These are phyloP conservation scores for Paraconiothyrium sp. DNA, from an alignment of 2,329 filamentous ascomycete genomes.

Conservation along the genomic window DNA sequence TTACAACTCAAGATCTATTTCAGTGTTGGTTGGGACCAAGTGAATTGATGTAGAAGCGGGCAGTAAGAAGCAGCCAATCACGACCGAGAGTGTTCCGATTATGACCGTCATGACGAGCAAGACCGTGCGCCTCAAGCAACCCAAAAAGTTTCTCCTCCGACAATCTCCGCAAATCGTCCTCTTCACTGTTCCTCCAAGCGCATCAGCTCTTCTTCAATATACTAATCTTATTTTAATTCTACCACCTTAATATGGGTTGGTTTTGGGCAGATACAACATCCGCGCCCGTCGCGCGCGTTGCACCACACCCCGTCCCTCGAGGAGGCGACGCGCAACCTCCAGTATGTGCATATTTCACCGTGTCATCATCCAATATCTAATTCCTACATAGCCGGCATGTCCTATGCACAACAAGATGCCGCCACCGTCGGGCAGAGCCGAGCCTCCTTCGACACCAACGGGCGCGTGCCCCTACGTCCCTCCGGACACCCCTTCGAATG, in stretches of 20 bases:
- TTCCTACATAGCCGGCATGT: conserved; percentile 66
- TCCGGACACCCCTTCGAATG: conserved; percentile 51
- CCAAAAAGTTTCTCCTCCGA: conserved; percentile 46
- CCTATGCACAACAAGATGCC: conserved; percentile 70
- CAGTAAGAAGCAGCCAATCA: conserved; percentile 39
- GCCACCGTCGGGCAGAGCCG: conserved; percentile 36
- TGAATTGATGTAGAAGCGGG: not conserved
- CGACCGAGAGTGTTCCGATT: conserved; percentile 28
- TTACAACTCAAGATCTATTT: not conserved
- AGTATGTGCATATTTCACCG: conserved; percentile 52
- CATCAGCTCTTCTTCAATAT: conserved; percentile 20
- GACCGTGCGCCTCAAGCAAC: conserved; percentile 39
- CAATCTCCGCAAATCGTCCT: conserved; percentile 42
- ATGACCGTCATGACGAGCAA: conserved; percentile 40
- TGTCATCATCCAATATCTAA: conserved; percentile 32
- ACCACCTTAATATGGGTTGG: conserved; percentile 67
- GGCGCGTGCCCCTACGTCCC: conserved; percentile 62
- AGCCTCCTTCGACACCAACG: conserved; percentile 42
- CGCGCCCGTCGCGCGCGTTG: conserved; percentile 39
- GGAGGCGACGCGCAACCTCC: conserved; percentile 61
- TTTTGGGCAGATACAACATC: conserved; percentile 70
- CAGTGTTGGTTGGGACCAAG: not conserved
- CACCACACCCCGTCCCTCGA: conserved; percentile 59
- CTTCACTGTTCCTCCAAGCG: conserved; percentile 21
- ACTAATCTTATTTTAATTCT: conserved; percentile 21